Percentiles rank a stretch among this genome's conserved stretches.
phyloP scores from a whole-genome alignment of 352 stramenopile genomes.

The Phytopythium aichiense region DNA sequence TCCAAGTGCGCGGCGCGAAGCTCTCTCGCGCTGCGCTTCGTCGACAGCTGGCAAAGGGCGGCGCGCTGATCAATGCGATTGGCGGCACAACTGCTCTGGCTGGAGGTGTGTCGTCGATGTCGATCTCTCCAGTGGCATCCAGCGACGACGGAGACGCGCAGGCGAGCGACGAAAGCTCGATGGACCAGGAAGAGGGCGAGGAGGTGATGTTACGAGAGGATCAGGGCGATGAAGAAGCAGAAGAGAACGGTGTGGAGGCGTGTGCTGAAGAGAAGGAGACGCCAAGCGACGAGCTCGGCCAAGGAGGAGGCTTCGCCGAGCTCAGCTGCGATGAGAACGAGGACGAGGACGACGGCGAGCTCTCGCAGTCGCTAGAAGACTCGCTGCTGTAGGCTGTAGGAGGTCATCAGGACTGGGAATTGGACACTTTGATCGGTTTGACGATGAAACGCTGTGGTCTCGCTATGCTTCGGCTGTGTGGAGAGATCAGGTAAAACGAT shows the following conservation, averaged over 20 bases:
- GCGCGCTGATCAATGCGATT: not conserved
- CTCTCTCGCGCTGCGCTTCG: constrained; percentile 11
- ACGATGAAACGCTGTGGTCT: too few relatives aligned
- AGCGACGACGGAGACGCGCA: not conserved
- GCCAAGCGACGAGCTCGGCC: not conserved
- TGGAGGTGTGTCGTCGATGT: not conserved
- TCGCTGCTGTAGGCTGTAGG: not conserved
- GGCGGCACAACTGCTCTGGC: not conserved
- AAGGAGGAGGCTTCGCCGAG: not conserved
- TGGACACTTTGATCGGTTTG: not conserved
- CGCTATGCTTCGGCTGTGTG: too few relatives aligned
- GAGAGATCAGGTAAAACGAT: not conserved
- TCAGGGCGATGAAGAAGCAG: not conserved
- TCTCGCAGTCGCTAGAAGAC: constrained; percentile 1
- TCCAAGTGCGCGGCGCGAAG: constrained; percentile 60
- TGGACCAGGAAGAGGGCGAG: not conserved
- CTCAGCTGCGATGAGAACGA: not conserved
- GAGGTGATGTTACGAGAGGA: not conserved
- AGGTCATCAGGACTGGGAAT: not conserved
- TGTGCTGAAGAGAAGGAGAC: not conserved
- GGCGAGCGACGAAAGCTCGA: not conserved
- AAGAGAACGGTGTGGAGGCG: not conserved
- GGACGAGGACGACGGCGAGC: constrained; percentile 1
- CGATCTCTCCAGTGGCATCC: not conserved
- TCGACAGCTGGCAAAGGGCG: constrained; percentile 2